Base-by-base conservation (phyloP, 1,284 basidiomycete species). In the Neolentinus lepideus region DNA sequence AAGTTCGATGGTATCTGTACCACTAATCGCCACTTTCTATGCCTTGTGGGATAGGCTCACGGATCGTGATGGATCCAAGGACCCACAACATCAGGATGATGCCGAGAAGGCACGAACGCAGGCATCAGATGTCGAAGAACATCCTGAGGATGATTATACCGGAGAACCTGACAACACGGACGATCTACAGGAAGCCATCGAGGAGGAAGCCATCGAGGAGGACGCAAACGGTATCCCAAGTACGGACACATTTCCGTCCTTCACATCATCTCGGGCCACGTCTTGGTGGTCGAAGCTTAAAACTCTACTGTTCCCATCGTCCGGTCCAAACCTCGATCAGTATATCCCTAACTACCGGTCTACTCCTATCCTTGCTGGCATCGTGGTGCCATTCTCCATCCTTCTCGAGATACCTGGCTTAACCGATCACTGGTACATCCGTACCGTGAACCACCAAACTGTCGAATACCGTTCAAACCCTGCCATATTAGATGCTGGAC, bases 371-470 rank as follows among this genome's bases (percentile, higher is more conserved):
- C 58, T 90, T 21, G 81, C 84, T 9, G 90, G 89, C 8, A 71
- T 89, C 16, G 63, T 85, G 31, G 83, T 90, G 19, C 90, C 90
- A 0, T 90, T 92, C 63, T 79, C 83, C 14, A 90, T 94, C 57
- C 74, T 94, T 19, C 75, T 94, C 26, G 89, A 90, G 63, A 88
- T 92, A 47, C 90, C 89, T 0, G 86, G 86, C 14, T 67, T 91
- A 22, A 91, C 88, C 0, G 83, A 75, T 56, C 69, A 69, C 38
- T 89, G 88, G 88, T 88, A 88, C 62, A 77, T 85, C 54, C 75
- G 74, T 27, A 86, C 79, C 0, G 68, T 74, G n/a, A 69, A 70
- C 22, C 69, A 75, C 57, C 51, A 71, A 26, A 71, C 74, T 3
- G 69, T 85, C 2, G 78, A 84, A 31, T 75, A 69, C 1, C 74